Evolutionary conservation across 768 basidiomycete genomes (phyloP), one percentile per base, ranked within the genome.

Genomic region (Auriscalpium microsporum): DNA sequence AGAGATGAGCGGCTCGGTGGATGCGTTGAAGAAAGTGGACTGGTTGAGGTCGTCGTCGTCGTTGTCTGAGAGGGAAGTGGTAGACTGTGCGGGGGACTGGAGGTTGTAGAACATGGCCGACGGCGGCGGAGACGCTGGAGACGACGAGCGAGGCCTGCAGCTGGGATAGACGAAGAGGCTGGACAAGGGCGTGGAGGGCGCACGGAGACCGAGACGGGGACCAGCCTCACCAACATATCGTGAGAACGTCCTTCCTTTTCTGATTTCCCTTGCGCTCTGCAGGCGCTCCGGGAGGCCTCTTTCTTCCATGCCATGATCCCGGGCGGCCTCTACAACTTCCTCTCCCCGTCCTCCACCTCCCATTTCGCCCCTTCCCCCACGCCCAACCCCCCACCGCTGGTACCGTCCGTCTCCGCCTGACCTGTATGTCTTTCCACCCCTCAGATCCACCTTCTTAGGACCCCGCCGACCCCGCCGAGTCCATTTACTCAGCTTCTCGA

Each of bases 51-150:
- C 82, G 65, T 86, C 82, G 59, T 78, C 77, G 67, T 86, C 82
- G 59, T 82, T 81, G 70, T 87, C 87, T 36, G 87, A 89, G 59
- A 89, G 75, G 16, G 88, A 89, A n/a, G 84, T 87, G 9, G 77
- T 81, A 5, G 87, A 89, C 60, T 85, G 84, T n/a, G 80, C 75
- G 1, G 71, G 78, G 63, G 74, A 85, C 71, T 64, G 73, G 55
- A 65, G 64, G 45, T 66, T 56, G 62, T 72, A 74, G 17, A 64
- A 72, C 61, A 69, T 66, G 54, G 50, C 51, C 56, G 70, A 64
- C 57, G 71, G 62, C 56, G 70, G 61, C 56, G 69, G 61, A 58
- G 66, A 62, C 28, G 28, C 28, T 28, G 28, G 28, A 2, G 28
- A 28, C 28, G 28, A 7, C 28, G 28, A 28, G 28, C 28, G 28